Conservation (phyloP, 2,329 filamentous ascomycete species). For the Didymella pinodella region DNA sequence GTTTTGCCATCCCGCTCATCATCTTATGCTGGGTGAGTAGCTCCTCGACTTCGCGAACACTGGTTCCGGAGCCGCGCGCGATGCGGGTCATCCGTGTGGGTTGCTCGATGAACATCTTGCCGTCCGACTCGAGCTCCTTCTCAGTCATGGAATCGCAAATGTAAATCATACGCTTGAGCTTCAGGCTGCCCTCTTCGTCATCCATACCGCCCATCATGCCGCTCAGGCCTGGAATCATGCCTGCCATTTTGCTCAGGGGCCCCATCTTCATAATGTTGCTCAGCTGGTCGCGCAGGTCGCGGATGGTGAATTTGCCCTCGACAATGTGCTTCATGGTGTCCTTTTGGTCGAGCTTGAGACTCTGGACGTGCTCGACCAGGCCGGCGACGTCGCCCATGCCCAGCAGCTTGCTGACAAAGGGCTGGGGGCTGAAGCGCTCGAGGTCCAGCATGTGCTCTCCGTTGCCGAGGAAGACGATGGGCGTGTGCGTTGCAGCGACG, state of each 20-base stretch:
- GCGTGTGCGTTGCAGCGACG: slow-evolving; percentile 93
- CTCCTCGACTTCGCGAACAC: slow-evolving; percentile 92
- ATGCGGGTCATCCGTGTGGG: slow-evolving; percentile 92
- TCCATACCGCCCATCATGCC: slow-evolving; percentile 96
- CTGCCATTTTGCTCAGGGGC: slow-evolving; percentile 93
- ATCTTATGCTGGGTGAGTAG: slow-evolving; percentile 96
- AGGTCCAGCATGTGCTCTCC: slow-evolving; percentile 97
- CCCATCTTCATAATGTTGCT: slow-evolving; percentile 99
- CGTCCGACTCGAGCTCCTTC: slow-evolving; percentile 93
- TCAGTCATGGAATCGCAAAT: slow-evolving; percentile 98
- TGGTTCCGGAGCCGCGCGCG: slow-evolving; percentile 87
- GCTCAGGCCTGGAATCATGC: slow-evolving; percentile 96
- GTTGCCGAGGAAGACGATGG: slow-evolving; percentile 97
- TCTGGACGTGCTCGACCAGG: slow-evolving; percentile 94
- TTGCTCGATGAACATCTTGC: slow-evolving; percentile 91
- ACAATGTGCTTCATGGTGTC: slow-evolving; percentile 99
- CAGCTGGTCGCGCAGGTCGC: slow-evolving; percentile 92
- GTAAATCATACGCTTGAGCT: slow-evolving; percentile 98
- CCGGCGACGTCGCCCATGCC: slow-evolving; percentile 98
- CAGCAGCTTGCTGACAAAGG: slow-evolving; percentile 91
- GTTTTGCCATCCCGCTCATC: slow-evolving; percentile 99
- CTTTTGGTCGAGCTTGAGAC: slow-evolving; percentile 94
- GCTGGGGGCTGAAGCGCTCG: slow-evolving; percentile 89
- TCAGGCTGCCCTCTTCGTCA: slow-evolving; percentile 91
- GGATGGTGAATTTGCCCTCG: slow-evolving; percentile 93